phyloP scores from a whole-genome alignment of 2,329 filamentous ascomycete species.

The Tolypocladium endophyticum region DNA sequence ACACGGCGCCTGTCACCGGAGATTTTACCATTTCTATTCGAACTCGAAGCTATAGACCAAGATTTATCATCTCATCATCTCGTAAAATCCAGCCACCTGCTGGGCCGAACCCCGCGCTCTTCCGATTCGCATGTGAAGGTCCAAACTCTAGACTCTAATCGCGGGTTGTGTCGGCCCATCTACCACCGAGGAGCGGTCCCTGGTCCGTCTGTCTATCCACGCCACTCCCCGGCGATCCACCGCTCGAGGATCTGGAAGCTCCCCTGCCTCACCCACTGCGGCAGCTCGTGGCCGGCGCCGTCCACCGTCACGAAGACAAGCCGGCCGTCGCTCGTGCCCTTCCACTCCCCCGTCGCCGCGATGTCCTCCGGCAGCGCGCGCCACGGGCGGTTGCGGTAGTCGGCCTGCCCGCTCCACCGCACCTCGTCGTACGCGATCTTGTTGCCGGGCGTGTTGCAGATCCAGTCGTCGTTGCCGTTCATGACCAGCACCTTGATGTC shows the following conservation, averaged over 20 bases:
- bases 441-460: conserved; percentile 11
- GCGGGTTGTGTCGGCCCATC: neutral
- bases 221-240: conserved; percentile 5
- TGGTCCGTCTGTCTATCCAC: neutral
- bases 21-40: neutral
- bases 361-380: neutral
- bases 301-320: conserved; percentile 17
- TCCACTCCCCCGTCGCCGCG: conserved; percentile 5
- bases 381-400: conserved; percentile 22
- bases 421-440: conserved; percentile 26
- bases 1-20: neutral
- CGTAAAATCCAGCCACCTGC: neutral
- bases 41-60: neutral
- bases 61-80: neutral
- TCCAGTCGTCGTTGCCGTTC: conserved; percentile 7
- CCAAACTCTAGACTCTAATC: neutral
- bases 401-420: conserved; percentile 30
- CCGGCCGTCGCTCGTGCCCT: conserved; percentile 4
- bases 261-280: conserved; percentile 8
- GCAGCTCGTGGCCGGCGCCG: conserved; percentile 29
- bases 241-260: conserved; percentile 7
- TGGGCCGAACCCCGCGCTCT: neutral
- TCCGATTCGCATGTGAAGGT: neutral
- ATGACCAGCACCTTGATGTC: conserved; percentile 1
- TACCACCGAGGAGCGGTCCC: too few species aligned